Base-by-base conservation (phyloP, 148 eudicot species). In the Euryodendron excelsum region DNA sequence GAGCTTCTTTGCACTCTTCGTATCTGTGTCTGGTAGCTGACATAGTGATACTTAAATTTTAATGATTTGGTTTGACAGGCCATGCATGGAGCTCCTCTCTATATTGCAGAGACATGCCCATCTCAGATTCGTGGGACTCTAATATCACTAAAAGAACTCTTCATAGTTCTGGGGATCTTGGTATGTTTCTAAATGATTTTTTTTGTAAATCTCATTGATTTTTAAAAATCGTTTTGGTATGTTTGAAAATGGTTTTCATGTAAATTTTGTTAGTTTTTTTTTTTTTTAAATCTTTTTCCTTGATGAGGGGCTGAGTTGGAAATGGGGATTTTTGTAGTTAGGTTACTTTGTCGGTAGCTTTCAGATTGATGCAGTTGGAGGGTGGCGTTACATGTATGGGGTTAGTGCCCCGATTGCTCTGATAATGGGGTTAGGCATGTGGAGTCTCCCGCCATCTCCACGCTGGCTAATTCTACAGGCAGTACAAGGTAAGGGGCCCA, bases 61-160 rank as follows among this genome's bases (percentile, higher is more conserved):
- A 67, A 67, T 68, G 74, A 70, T 59, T 76, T 50, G 31, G 20
- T 80, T 79, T 85, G 73, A 74, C 91, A 93, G 99, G 98, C 98
- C 78, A 93, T 96, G 99, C 99, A 96, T 75, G 99, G 93, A 78
- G 99, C 99, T 53, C 99, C 99, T 69, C 96, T 96, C 47, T 93
- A 96, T 82, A 96, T 96, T 50, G 97, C 99, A 37, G 99, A 96
- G 91, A 96, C 99, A 41, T 92, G 94, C 76, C 99, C 98, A 64
- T 90, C 97, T 82, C 98, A 91, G 77, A 93, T 96, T 83, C 90
- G 99, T 5, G 98, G 99, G 81, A 93, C 98, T 78, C 87, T 96
- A 25, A 88, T 93, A 80, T 93, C 99, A 34, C 78, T 93, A 67
- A 96, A 96, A 79, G 98, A 93, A 76, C 90, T 93, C 37, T 88